Evolutionary conservation across 2,329 filamentous ascomycete species (phyloP).

Genomic region (Didymella exigua): DNA sequence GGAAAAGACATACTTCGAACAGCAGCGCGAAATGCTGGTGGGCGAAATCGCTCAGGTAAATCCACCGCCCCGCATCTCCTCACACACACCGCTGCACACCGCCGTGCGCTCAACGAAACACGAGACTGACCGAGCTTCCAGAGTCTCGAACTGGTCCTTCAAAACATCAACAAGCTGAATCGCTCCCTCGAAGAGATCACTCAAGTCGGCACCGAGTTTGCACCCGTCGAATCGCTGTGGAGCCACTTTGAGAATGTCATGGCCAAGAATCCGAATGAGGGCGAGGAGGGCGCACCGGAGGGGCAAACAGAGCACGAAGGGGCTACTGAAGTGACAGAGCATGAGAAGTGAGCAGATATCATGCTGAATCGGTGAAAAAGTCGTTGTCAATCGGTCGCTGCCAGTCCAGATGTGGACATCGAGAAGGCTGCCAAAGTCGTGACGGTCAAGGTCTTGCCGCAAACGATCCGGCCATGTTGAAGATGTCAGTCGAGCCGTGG

Average conservation of each 20-base stretch:
- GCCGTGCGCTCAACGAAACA: background rate
- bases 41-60: conserved; percentile 73
- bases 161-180: conserved; percentile 95
- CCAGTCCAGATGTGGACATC: background rate
- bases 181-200: conserved; percentile 90
- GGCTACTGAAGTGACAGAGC: conserved; percentile 28
- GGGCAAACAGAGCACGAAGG: conserved; percentile 32
- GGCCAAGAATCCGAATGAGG: conserved; percentile 68
- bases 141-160: conserved; percentile 85
- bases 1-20: conserved; percentile 68
- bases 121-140: conserved; percentile 33
- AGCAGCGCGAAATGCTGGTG: conserved; percentile 74
- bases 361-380: background rate
- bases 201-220: conserved; percentile 94
- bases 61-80: conserved; percentile 7
- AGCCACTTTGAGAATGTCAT: conserved; percentile 97
- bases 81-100: conserved; percentile 41
- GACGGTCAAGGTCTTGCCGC: background rate
- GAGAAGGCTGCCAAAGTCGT: background rate
- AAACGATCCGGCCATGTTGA: background rate
- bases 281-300: conserved; percentile 28
- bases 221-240: conserved; percentile 96
- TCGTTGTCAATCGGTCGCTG: background rate
- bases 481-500: background rate
- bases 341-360: conserved; percentile 22